Evolutionary conservation across 108 stramenopile species (phyloP).

Genomic region (Cyclotella cryptica): DNA sequence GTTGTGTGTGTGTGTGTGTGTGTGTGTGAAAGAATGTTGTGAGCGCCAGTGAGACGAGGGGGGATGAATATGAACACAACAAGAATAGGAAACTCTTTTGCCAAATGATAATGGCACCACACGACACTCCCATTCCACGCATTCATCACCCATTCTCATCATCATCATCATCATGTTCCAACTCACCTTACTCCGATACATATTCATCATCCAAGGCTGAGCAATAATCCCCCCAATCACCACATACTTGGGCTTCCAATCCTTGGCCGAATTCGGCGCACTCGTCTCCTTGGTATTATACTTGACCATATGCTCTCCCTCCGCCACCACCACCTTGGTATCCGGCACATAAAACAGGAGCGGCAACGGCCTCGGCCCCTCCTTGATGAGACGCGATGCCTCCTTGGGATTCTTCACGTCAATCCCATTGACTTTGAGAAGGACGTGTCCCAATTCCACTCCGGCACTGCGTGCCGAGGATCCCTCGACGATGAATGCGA

Average conservation of each 20-base stretch:
- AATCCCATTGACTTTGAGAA: constrained; percentile 88
- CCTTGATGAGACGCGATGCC: constrained; percentile 89
- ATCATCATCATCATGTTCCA: background rate
- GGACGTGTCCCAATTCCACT: constrained; percentile 87
- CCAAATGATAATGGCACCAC: too few relatives aligned
- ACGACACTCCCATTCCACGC: too few relatives aligned
- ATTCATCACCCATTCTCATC: too few relatives aligned
- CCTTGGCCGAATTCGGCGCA: constrained; percentile 87
- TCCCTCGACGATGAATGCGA: constrained; percentile 92
- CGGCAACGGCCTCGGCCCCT: constrained; percentile 86
- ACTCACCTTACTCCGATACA: constrained; percentile 92
- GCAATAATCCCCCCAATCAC: constrained; percentile 94
- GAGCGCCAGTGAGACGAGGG: too few relatives aligned
- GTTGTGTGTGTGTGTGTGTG: background rate
- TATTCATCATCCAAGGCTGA: constrained; percentile 94
- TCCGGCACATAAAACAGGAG: constrained; percentile 88
- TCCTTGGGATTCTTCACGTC: constrained; percentile 92
- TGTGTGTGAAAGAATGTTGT: constrained; percentile 9
- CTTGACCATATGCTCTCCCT: constrained; percentile 93
- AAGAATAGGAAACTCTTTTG: too few relatives aligned
- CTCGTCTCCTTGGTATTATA: constrained; percentile 89
- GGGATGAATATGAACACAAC: too few relatives aligned
- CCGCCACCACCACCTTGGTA: constrained; percentile 81
- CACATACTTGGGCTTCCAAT: constrained; percentile 93
- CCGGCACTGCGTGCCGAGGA: constrained; percentile 82